A percentile compares a stretch with the other conserved stretches of the same genome.
These are phyloP conservation scores for Boletus vinaceobasis DNA, from an alignment of 768 basidiomycete genomes.

Conservation along the genomic window DNA sequence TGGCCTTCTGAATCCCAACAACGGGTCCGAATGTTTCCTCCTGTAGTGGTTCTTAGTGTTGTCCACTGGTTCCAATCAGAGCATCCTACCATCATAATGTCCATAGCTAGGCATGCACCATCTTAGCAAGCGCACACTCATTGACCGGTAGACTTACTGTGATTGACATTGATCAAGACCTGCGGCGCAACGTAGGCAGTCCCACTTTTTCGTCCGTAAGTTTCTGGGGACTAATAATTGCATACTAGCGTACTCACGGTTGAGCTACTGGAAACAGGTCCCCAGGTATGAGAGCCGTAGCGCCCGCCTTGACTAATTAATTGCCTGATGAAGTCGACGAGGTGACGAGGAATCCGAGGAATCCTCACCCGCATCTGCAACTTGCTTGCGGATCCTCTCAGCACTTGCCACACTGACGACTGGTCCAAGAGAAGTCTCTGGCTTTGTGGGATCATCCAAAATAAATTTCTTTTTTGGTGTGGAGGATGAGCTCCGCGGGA, in stretches of 20 bases:
- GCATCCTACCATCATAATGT: conserved; percentile 75
- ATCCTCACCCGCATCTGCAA: conserved; percentile 72
- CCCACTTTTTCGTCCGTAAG: conserved; percentile 43
- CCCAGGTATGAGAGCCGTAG: conserved; percentile 69
- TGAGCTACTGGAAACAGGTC: conserved; percentile 64
- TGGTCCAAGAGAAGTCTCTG: conserved; percentile 81
- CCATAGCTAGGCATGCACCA: conserved; percentile 59
- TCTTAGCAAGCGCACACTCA: conserved; percentile 2
- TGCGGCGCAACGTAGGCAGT: conserved; percentile 89
- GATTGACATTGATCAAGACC: conserved; percentile 85
- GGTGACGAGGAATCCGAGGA: not conserved
- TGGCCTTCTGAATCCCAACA: conserved; percentile 88
- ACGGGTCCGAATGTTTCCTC: conserved; percentile 94
- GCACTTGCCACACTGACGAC: conserved; percentile 90
- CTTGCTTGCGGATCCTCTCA: conserved; percentile 78
- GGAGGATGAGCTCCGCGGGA: not conserved
- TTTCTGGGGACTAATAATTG: not conserved
- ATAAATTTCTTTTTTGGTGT: conserved; percentile 56
- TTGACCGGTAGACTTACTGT: conserved; percentile 51
- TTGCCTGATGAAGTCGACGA: not conserved
- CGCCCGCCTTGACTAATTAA: conserved; percentile 69
- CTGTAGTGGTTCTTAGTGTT: conserved; percentile 31
- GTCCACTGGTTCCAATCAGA: not conserved
- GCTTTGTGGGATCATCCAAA: conserved; percentile 79
- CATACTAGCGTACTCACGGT: conserved; percentile 43